Evolutionary conservation across 306 rosid species (phyloP).

Genomic region (Medicago ruthenica): DNA sequence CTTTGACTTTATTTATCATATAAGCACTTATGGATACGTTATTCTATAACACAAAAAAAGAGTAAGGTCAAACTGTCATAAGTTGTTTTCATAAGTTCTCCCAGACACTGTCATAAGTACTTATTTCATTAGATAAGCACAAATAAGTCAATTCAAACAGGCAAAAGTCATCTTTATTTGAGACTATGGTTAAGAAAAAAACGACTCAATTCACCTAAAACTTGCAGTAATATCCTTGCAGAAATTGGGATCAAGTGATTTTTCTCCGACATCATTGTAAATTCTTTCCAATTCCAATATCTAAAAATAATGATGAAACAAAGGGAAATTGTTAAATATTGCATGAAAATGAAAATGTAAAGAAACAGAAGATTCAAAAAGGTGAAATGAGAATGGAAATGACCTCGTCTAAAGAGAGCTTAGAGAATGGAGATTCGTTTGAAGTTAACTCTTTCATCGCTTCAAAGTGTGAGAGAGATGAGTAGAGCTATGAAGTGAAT

Average conservation of each 20-base stretch:
- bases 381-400: neutral
- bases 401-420: slow-evolving; percentile 48
- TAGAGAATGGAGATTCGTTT: neutral
- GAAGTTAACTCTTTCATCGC: slow-evolving; percentile 18
- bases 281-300: slow-evolving; percentile 47
- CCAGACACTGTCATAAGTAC: too few relatives aligned
- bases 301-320: slow-evolving; percentile 24
- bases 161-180: neutral
- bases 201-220: slow-evolving; percentile 42
- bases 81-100: too few relatives aligned
- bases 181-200: neutral
- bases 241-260: slow-evolving; percentile 34
- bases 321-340: slow-evolving; percentile 7
- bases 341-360: slow-evolving; percentile 22
- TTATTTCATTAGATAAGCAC: too few relatives aligned
- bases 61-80: too few relatives aligned
- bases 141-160: too few relatives aligned
- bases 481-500: neutral
- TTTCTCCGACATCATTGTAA: slow-evolving; percentile 44
- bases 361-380: neutral
- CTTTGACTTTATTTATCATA: too few relatives aligned
- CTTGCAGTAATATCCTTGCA: slow-evolving; percentile 41
- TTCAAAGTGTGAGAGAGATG: neutral
- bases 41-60: too few relatives aligned
- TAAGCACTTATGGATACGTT: too few relatives aligned